Conservation (phyloP, 2,329 filamentous ascomycete species). For the Fusarium poae region DNA sequence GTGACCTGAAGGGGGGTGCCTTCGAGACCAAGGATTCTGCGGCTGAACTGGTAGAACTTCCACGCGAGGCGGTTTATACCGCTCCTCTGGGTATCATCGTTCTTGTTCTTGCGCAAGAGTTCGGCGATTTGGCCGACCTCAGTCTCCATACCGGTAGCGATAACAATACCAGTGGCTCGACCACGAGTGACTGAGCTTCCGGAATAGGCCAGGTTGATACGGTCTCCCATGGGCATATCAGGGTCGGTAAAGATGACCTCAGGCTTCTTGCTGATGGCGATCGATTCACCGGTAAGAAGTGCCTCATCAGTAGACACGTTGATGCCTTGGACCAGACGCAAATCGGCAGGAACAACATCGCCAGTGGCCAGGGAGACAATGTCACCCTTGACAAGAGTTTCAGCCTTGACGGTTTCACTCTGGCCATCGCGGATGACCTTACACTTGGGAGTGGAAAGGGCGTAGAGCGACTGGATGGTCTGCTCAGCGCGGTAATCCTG, state of each 20-base stretch:
- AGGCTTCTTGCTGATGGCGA: conserved; percentile 76
- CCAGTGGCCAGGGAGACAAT: conserved; percentile 72
- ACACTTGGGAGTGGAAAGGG: conserved; percentile 69
- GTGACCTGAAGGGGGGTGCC: conserved; percentile 89
- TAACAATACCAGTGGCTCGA: conserved; percentile 76
- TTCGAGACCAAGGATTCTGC: conserved; percentile 73
- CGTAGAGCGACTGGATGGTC: conserved; percentile 72
- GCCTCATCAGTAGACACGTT: conserved; percentile 84
- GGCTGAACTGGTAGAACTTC: conserved; percentile 58
- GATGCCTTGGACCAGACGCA: conserved; percentile 74
- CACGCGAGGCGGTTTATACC: conserved; percentile 61
- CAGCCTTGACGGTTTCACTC: conserved; percentile 65
- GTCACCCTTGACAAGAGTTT: conserved; percentile 74
- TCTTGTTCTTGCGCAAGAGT: conserved; percentile 70
- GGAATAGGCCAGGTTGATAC: conserved; percentile 78
- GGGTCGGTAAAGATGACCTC: conserved; percentile 65
- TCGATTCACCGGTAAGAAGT: conserved; percentile 78
- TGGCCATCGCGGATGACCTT: conserved; percentile 68
- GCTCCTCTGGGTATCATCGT: conserved; percentile 56
- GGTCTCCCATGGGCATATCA: conserved; percentile 74
- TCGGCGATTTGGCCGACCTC: conserved; percentile 83
- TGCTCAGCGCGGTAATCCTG: conserved; percentile 73
- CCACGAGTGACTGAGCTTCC: conserved; percentile 80
- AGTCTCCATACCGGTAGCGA: conserved; percentile 78
- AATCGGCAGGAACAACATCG: conserved; percentile 77